phyloP scores from a whole-genome alignment of 352 stramenopile species.

The Peronospora farinosa region DNA sequence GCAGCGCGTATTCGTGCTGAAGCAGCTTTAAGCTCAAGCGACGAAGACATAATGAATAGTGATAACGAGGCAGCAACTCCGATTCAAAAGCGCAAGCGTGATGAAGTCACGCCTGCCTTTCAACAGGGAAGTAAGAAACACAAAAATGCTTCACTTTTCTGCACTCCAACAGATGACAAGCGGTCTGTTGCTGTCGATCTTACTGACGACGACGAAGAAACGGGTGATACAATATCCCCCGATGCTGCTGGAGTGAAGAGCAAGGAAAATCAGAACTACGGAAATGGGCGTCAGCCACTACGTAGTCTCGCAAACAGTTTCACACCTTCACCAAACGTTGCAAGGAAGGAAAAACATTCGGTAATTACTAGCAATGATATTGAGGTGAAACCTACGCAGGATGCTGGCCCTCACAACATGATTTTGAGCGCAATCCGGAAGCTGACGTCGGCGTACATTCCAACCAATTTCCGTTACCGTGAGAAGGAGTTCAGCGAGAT shows the following conservation, averaged over 20 bases:
- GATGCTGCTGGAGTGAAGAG: constrained; percentile 28
- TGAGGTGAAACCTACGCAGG: constrained; percentile 10
- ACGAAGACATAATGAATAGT: constrained; percentile 21
- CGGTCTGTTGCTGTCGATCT: constrained; percentile 9
- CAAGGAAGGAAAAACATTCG: constrained; percentile 16
- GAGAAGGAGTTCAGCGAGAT: constrained; percentile 54
- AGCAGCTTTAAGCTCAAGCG: constrained; percentile 29
- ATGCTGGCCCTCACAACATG: constrained; percentile 9
- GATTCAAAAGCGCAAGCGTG: constrained; percentile 26
- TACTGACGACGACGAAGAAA: constrained; percentile 23
- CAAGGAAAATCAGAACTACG: constrained; percentile 19
- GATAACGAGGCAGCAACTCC: constrained; percentile 10
- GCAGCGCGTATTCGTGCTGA: constrained; percentile 36
- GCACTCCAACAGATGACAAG: constrained; percentile 22
- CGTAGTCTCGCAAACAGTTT: constrained; percentile 51
- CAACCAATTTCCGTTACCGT: constrained; percentile 45
- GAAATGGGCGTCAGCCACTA: constrained; percentile 21
- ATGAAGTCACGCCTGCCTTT: constrained; percentile 13
- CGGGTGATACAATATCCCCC: constrained; percentile 40
- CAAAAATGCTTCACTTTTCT: constrained; percentile 23
- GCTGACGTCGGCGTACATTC: constrained; percentile 45
- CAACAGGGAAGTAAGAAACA: constrained; percentile 21
- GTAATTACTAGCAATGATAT: constrained; percentile 1
- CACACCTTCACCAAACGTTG: constrained; percentile 49
- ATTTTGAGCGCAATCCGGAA: constrained; percentile 39